Evolutionary conservation across 768 basidiomycete species (phyloP).

Genomic region (Exidia glandulosa): DNA sequence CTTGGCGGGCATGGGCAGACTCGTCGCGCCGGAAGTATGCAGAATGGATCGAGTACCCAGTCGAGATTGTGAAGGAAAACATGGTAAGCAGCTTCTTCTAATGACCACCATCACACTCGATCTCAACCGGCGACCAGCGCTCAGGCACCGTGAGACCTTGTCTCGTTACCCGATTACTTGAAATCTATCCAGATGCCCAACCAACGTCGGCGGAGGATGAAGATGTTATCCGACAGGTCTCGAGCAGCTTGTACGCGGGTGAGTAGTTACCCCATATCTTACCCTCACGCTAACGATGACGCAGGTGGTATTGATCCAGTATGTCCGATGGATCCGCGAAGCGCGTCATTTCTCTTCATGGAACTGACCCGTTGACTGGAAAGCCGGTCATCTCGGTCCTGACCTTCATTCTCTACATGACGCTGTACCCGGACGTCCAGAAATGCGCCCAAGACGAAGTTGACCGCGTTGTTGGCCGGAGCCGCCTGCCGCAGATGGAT

Average conservation of each 20-base stretch:
- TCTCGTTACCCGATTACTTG: background rate
- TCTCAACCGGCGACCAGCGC: background rate
- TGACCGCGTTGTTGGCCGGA: conserved; percentile 16
- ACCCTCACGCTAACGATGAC: background rate
- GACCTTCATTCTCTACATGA: conserved; percentile 25
- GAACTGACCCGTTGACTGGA: background rate
- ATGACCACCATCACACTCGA: too few relatives aligned
- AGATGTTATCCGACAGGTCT: background rate
- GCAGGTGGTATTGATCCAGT: background rate
- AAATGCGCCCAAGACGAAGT: conserved; percentile 26
- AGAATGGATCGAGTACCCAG: background rate
- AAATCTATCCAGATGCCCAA: background rate
- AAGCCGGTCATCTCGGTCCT: conserved; percentile 3
- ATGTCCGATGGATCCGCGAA: background rate
- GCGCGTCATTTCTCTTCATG: too few relatives aligned
- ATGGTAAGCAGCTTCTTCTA: too few relatives aligned
- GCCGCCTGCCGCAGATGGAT: conserved; percentile 20
- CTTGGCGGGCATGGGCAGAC: background rate
- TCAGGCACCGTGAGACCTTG: background rate
- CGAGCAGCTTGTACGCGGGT: background rate
- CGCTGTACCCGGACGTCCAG: conserved; percentile 27
- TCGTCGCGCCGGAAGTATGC: background rate
- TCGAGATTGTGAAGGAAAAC: background rate
- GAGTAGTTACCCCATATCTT: background rate
- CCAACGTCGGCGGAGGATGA: background rate